A percentile compares a stretch with the other conserved stretches of the same genome.
Conservation (phyloP, 306 rosid genomes). For the Quercus glauca region DNA sequence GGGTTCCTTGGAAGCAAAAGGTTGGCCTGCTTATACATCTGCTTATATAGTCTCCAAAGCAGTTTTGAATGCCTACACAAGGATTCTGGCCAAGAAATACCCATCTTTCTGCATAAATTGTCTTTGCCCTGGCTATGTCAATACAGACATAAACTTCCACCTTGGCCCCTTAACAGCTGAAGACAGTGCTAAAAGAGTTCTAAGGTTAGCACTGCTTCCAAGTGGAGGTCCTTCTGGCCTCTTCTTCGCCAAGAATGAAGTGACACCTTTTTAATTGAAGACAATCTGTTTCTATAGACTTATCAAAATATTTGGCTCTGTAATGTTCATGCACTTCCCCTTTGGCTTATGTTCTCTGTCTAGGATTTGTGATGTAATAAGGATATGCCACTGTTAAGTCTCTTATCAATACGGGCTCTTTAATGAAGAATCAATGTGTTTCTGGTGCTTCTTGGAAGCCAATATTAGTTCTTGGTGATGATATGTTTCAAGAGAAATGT, state of each 20-base stretch:
- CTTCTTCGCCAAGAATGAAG: not conserved
- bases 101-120: constrained; percentile 2
- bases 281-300: not conserved
- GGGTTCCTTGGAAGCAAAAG: not conserved
- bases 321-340: not conserved
- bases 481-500: too few relatives aligned
- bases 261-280: not conserved
- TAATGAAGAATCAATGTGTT: too few relatives aligned
- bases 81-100: constrained; percentile 12
- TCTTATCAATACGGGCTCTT: too few relatives aligned
- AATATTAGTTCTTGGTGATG: too few relatives aligned
- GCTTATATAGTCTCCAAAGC: constrained; percentile 18
- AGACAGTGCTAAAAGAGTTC: constrained; percentile 3
- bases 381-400: too few relatives aligned
- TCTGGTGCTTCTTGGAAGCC: too few relatives aligned
- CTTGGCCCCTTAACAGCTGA: not conserved
- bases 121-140: constrained; percentile 13
- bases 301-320: not conserved
- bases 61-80: constrained; percentile 18
- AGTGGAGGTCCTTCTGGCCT: constrained; percentile 12
- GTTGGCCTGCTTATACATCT: constrained; percentile 1
- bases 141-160: not conserved
- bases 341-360: too few relatives aligned
- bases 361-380: too few relatives aligned
- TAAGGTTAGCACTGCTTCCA: not conserved